These are phyloP conservation scores for Cladosporium velox DNA, from an alignment of 2,329 filamentous ascomycete genomes.

Conservation along the genomic window DNA sequence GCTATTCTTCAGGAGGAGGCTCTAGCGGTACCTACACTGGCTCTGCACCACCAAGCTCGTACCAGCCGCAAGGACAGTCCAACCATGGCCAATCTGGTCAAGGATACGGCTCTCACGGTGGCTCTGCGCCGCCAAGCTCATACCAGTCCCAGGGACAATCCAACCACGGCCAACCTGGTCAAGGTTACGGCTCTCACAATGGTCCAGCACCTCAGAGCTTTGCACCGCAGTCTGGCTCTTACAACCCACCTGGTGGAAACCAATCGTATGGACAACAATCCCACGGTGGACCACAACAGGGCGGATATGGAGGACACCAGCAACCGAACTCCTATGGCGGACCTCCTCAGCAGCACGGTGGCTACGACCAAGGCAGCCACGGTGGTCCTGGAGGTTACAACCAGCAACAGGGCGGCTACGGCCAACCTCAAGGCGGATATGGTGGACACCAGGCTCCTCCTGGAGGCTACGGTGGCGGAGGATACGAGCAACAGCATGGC, in stretches of 20 bases:
- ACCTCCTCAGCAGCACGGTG: conserved; percentile 1
- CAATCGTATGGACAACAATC: conserved; percentile 10
- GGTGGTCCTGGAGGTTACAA: conserved; percentile 12
- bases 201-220: conserved; percentile 19
- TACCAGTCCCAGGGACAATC: conserved; percentile 19
- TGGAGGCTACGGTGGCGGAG: conserved; percentile 28
- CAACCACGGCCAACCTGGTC: background rate
- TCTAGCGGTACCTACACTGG: conserved; percentile 40
- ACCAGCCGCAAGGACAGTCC: conserved; percentile 28
- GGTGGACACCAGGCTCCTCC: conserved; percentile 23
- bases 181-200: conserved; percentile 23
- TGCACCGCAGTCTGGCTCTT: conserved; percentile 16
- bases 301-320: conserved; percentile 23
- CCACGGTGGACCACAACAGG: conserved; percentile 23
- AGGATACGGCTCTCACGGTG: conserved; percentile 23
- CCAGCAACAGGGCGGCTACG: conserved; percentile 25
- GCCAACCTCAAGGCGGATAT: conserved; percentile 29
- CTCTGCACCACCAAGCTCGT: conserved; percentile 39
- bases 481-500: conserved; percentile 19
- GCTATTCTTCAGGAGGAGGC: conserved; percentile 38
- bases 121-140: conserved; percentile 2
- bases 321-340: conserved; percentile 13
- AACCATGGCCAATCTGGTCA: conserved; percentile 6
- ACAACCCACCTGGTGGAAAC: conserved; percentile 16
- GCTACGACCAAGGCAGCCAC: conserved; percentile 7